Evolutionary conservation across 352 stramenopile genomes (phyloP), one percentile per base, ranked within the genome.

Genomic region (Pythium sp.): DNA sequence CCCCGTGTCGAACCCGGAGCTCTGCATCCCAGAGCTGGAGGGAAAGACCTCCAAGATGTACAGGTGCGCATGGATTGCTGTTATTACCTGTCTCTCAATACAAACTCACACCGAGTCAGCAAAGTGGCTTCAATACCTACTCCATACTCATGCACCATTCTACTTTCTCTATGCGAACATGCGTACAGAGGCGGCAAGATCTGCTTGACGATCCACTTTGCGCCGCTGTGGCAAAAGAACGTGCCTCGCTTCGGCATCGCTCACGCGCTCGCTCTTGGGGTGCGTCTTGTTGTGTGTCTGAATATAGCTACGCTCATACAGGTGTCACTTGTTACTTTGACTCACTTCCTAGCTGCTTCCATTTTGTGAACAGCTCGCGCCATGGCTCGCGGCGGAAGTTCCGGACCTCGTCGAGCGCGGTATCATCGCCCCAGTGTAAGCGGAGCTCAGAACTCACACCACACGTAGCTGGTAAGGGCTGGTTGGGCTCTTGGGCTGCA

Each of bases 11-110:
- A 92, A 94, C 67, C 87, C 85, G 0, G 87, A 94, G 71, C 73
- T 94, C 5, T 94, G 87, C 63, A 86, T 97, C 57, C 90, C 90
- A 0, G 88, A 96, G 72, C 83, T 97, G 1, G 88, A 97, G 18
- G 86, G 87, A 41, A 97, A 97, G 74, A 96, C 90, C 28, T 88
- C 87, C 72, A 97, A 97, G 76, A 97, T 97, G 87, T 97, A 97
- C 74, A 73, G 87, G 80, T 88, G 46, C 55, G 74, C 34, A 24
- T 30, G 22, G 30, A 5, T 2, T n/a, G 18, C 43, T 22, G 43
- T 51, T 7, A 22, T 32, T 3, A 32, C 30, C 26, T 30, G 3
- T 36, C 8, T 14, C 14, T 58, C 6, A 34, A 18, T 36, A 32
- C 18, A 43, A 30, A 51, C n/a, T 61, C 41, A 34, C 9, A 24